phyloP scores from a whole-genome alignment of 1,284 basidiomycete genomes.

The Exobasidium rhododendri region DNA sequence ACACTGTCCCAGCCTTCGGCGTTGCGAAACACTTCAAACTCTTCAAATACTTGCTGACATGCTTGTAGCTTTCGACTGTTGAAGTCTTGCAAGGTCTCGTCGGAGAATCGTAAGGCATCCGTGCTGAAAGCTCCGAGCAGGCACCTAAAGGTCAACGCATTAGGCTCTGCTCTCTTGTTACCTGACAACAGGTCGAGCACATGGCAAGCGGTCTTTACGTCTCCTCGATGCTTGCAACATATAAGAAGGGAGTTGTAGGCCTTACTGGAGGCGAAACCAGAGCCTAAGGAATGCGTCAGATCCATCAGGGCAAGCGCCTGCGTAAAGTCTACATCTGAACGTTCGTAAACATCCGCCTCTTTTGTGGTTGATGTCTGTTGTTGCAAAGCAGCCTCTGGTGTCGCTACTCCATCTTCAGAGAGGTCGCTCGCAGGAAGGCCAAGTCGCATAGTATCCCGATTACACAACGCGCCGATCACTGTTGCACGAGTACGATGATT shows the following conservation, averaged over 20 bases:
- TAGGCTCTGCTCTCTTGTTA: constrained; percentile 57
- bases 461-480: constrained; percentile 68
- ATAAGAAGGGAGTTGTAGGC: constrained; percentile 66
- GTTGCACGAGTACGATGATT: constrained; percentile 67
- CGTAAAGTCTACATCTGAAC: constrained; percentile 23
- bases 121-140: constrained; percentile 60
- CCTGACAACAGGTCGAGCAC: constrained; percentile 69
- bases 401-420: no score
- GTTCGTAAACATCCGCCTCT: constrained; percentile 8
- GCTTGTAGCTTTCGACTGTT: not conserved
- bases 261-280: constrained; percentile 54
- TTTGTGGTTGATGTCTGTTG: no score
- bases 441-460: constrained; percentile 67
- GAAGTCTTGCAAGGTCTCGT: not conserved
- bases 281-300: constrained; percentile 52
- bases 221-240: constrained; percentile 64
- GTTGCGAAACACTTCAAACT: not conserved
- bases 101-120: constrained; percentile 28
- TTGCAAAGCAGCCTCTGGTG: no score
- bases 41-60: not conserved
- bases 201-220: constrained; percentile 66
- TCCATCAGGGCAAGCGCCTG: constrained; percentile 63
- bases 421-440: no score
- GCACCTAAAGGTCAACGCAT: constrained; percentile 61
- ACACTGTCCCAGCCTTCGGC: not conserved